A percentile compares a stretch with the other conserved stretches of the same genome.
phyloP scores from a whole-genome alignment of 2,329 filamentous ascomycete genomes.

The Elsinoe perseae region DNA sequence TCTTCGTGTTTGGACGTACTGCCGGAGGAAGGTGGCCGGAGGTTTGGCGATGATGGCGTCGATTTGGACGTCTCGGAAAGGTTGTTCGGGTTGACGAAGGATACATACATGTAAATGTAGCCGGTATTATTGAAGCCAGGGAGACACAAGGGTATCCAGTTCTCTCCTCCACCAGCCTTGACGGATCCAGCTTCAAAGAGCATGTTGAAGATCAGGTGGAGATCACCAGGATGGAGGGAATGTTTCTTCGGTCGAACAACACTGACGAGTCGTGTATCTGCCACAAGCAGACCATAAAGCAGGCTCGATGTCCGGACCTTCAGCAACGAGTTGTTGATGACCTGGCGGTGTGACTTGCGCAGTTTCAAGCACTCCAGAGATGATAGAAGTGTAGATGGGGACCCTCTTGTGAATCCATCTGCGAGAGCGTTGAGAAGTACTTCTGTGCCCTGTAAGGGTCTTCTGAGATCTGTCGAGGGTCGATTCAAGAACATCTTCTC shows the following conservation, averaged over 20 bases:
- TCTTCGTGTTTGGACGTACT: constrained; percentile 47
- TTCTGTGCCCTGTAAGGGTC: constrained; percentile 86
- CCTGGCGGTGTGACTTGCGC: constrained; percentile 74
- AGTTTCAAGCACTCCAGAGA: constrained; percentile 90
- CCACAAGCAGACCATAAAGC: constrained; percentile 88
- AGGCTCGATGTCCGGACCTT: constrained; percentile 69
- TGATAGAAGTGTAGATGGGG: constrained; percentile 77
- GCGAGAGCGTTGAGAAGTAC: constrained; percentile 82
- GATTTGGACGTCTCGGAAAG: constrained; percentile 32
- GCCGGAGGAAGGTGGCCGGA: neutral
- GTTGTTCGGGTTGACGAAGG: constrained; percentile 66
- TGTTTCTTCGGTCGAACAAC: constrained; percentile 92
- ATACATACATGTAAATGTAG: constrained; percentile 98
- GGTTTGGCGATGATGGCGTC: constrained; percentile 15
- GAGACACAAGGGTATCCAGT: constrained; percentile 92
- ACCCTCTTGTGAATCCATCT: constrained; percentile 90
- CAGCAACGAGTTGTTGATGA: constrained; percentile 80
- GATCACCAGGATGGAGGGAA: constrained; percentile 87
- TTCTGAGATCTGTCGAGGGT: constrained; percentile 86
- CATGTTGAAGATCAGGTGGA: constrained; percentile 99
- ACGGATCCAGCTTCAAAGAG: constrained; percentile 91
- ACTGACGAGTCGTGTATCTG: constrained; percentile 85
- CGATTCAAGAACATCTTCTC: constrained; percentile 80
- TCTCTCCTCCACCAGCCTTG: constrained; percentile 87
- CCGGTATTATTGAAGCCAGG: constrained; percentile 96